phyloP scores from a whole-genome alignment of 495 filamentous ascomycete genomes.

The Penicillium psychrofluorescens region DNA sequence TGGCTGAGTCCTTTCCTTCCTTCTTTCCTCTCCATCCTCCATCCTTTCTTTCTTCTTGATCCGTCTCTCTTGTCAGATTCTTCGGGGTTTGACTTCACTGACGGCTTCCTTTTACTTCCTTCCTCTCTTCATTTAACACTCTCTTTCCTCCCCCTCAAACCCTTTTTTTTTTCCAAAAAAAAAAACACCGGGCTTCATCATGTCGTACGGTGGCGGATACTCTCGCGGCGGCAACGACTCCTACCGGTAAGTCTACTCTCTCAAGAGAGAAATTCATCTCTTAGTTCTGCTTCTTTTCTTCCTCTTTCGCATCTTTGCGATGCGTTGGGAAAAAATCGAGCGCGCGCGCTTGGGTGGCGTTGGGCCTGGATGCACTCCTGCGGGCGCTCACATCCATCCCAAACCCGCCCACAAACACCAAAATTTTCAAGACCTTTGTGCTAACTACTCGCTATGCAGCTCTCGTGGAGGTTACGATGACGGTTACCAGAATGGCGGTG shows the following conservation, averaged over 20 bases:
- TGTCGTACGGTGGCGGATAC: slow-evolving; percentile 73
- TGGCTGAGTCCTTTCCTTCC: too few relatives aligned
- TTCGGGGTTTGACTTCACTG: too few relatives aligned
- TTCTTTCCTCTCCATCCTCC: too few relatives aligned
- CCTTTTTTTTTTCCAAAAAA: slow-evolving; percentile 11
- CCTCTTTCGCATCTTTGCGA: too few relatives aligned
- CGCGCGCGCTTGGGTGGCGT: not conserved
- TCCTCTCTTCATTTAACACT: not conserved
- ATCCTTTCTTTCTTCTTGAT: too few relatives aligned
- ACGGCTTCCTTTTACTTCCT: too few relatives aligned
- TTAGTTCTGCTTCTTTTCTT: not conserved
- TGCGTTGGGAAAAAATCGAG: not conserved
- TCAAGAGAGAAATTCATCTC: not conserved
- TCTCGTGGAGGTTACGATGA: slow-evolving; percentile 39
- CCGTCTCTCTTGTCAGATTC: too few relatives aligned
- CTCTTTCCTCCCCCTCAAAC: slow-evolving; percentile 20
- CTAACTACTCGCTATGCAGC: slow-evolving; percentile 19
- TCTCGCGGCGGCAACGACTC: slow-evolving; percentile 34
- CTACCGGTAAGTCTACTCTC: slow-evolving; percentile 31
- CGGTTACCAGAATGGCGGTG: slow-evolving; percentile 34
- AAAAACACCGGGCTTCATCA: slow-evolving; percentile 30
- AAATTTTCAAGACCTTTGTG: not conserved
- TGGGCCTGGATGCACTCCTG: not conserved
- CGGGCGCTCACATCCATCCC: too few relatives aligned
- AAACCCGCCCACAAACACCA: not conserved